Conservation (phyloP, 768 basidiomycete species). For the Psilocybe cyanescens region DNA sequence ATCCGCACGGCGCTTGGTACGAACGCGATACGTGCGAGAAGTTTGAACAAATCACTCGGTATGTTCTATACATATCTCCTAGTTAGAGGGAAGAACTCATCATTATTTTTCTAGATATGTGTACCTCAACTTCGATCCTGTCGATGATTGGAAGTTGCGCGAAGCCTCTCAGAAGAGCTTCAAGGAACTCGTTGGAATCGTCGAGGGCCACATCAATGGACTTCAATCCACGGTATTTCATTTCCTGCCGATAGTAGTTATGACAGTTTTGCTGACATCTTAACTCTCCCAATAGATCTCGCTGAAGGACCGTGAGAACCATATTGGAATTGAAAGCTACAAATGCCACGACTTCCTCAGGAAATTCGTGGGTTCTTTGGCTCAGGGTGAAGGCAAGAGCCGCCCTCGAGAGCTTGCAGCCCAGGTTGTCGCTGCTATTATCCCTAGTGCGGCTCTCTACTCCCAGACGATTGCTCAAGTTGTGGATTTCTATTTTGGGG, state of each 20-base stretch:
- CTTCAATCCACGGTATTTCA: conserved; percentile 25
- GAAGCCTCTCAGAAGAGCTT: conserved; percentile 39
- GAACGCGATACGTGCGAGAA: conserved; percentile 43
- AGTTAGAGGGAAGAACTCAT: background rate
- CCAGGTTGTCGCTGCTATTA: conserved; percentile 54
- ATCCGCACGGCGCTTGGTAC: conserved; percentile 32
- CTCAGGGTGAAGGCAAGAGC: conserved; percentile 15
- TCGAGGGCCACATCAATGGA: conserved; percentile 34
- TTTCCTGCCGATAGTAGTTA: background rate
- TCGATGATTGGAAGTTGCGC: conserved; percentile 50
- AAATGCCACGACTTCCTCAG: conserved; percentile 35
- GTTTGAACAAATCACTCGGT: conserved; percentile 55
- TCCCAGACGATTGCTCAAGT: conserved; percentile 59
- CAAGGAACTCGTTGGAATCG: conserved; percentile 29
- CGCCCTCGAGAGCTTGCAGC: conserved; percentile 41
- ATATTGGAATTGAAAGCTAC: conserved; percentile 20
- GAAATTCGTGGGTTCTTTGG: conserved; percentile 26
- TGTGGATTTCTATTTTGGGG: conserved; percentile 62
- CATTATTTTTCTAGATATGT: conserved; percentile 37
- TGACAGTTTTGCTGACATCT: background rate
- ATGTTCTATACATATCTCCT: conserved; percentile 26
- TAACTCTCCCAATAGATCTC: conserved; percentile 14
- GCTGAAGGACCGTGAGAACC: conserved; percentile 18
- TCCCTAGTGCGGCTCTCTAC: conserved; percentile 60
- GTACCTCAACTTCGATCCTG: conserved; percentile 46